Evolutionary conservation across 345 rosid species (phyloP), one percentile per base, ranked within the genome.

Genomic region (Carallia pectinifolia): DNA sequence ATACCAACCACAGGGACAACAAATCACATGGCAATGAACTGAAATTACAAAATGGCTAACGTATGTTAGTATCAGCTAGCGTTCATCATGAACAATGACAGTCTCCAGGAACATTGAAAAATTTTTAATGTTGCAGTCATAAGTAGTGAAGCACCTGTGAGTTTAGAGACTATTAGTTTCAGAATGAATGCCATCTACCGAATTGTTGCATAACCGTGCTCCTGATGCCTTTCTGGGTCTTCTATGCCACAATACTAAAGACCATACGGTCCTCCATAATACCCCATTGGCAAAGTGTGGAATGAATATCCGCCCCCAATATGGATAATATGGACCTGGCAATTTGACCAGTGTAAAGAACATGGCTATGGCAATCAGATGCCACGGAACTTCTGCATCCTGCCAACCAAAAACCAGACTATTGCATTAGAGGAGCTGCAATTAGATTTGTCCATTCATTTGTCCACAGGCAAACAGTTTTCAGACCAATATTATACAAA

Each of bases 331-430:
- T 1, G 98, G 97, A 56, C 98, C 98, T 4, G 86, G 87, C 65
- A 91, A 76, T 67, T 91, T 94, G 75, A 91, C 76, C 80, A 85
- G 62, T 7, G 84, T 72, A 77, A 91, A 91, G 71, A 87, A 65
- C 62, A 83, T 64, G 39, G 88, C 87, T 75, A 86, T 74, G 23
- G 84, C 82, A 55, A 94, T 82, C 74, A 91, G 73, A 83, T 91
- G 96, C 98, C 98, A 89, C 0, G 96, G 97, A 71, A 90, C 89
- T 82, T 87, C 88, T 53, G 95, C 89, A 64, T 89, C 91, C 98
- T 94, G 80, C 53, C 69, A 82, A 76, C 58, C 19, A 72, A 74
- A 66, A 74, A 64, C 27, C 73, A 65, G 68, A 70, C n/a, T 54
- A 61, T 53, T 16, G 60, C 5, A 62, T 15, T 2, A 44, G 47